These are phyloP conservation scores for Boletus tylopilopsis DNA, from an alignment of 768 basidiomycete genomes.

Conservation along the genomic window DNA sequence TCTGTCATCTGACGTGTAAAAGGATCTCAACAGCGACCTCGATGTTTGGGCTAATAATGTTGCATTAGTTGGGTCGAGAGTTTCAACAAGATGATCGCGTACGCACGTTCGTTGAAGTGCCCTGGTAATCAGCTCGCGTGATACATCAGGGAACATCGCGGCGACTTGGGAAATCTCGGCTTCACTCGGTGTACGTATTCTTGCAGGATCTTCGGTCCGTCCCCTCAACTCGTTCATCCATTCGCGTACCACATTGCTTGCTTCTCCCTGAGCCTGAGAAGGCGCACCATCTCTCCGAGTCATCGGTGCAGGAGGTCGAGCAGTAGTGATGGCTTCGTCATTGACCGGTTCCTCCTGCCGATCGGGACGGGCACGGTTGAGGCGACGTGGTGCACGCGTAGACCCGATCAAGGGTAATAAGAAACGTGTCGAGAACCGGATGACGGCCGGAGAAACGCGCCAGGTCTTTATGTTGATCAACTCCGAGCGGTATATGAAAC, in stretches of 20 bases:
- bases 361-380: constrained; percentile 75
- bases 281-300: constrained; percentile 20
- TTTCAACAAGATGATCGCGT: constrained; percentile 3
- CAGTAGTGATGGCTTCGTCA: constrained; percentile 65
- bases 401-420: constrained; percentile 68
- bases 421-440: constrained; percentile 52
- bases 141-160: constrained; percentile 80
- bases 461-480: constrained; percentile 75
- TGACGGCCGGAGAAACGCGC: constrained; percentile 61
- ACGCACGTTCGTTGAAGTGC: constrained; percentile 78
- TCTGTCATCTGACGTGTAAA: constrained; percentile 40
- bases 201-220: constrained; percentile 49
- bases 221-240: constrained; percentile 83
- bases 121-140: constrained; percentile 66
- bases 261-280: constrained; percentile 20
- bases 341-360: constrained; percentile 32
- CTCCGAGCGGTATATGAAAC: constrained; percentile 82
- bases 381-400: constrained; percentile 57
- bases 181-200: constrained; percentile 68
- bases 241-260: constrained; percentile 57
- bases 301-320: constrained; percentile 36
- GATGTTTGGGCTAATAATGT: constrained; percentile 56
- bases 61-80: constrained; percentile 1
- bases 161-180: constrained; percentile 71
- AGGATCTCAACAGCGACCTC: constrained; percentile 82